Conservation (phyloP, 345 rosid genomes). For the Citrus sinensis region DVS_A1.0 CM039164.1:22120001-22120500, state of each 20-base stretch:
- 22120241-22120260: slow-evolving; percentile 26
- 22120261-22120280: slow-evolving; percentile 31
- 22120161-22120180: background rate
- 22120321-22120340: slow-evolving; percentile 75
- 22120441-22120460: slow-evolving; percentile 98
- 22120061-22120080: background rate
- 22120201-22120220: background rate
- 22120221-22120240: slow-evolving; percentile 12
- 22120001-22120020: background rate
- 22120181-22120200: background rate
- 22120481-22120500: slow-evolving; percentile 94
- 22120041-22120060: background rate
- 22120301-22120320: slow-evolving; percentile 89
- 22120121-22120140: background rate
- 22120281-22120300: slow-evolving; percentile 67
- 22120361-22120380: slow-evolving; percentile 80
- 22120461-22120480: slow-evolving; percentile 97
- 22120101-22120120: background rate
- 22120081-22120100: background rate
- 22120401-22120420: slow-evolving; percentile 93
- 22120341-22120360: slow-evolving; percentile 79
- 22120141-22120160: background rate
- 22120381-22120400: slow-evolving; percentile 95
- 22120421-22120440: slow-evolving; percentile 88
- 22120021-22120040: background rate